A percentile compares a stretch with the other conserved stretches of the same genome.
phyloP scores from a whole-genome alignment of 2,329 filamentous ascomycete species.

The Ophiostoma ips region DNA sequence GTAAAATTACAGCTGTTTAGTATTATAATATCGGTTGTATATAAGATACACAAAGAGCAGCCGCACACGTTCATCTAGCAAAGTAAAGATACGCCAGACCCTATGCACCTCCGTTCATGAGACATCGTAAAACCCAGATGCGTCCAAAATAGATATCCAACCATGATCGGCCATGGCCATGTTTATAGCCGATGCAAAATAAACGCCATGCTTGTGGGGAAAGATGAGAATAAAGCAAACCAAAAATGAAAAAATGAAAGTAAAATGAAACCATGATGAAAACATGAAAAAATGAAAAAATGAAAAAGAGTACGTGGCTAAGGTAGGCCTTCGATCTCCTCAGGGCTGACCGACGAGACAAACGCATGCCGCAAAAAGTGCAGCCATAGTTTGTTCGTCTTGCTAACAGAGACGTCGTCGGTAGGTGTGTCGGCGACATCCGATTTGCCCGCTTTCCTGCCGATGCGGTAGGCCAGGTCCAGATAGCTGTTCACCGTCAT shows the following conservation, averaged over 20 bases:
- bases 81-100: background rate
- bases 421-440: constrained; percentile 17
- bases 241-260: background rate
- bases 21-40: background rate
- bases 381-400: constrained; percentile 55
- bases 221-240: background rate
- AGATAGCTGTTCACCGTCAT: constrained; percentile 74
- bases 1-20: too few species aligned
- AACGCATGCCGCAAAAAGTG: constrained; percentile 69
- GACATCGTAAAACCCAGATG: background rate
- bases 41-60: background rate
- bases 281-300: background rate
- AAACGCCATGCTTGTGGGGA: background rate
- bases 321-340: constrained; percentile 40
- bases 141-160: background rate
- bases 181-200: background rate
- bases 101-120: background rate
- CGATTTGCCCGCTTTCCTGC: constrained; percentile 22
- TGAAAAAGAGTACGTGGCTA: background rate
- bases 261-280: background rate
- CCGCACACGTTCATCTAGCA: background rate
- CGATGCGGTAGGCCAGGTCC: constrained; percentile 67
- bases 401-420: constrained; percentile 27
- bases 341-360: constrained; percentile 53
- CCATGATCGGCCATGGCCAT: background rate